phyloP scores from a whole-genome alignment of 2,329 filamentous ascomycete species.

The Aspergillus terreus region DNA sequence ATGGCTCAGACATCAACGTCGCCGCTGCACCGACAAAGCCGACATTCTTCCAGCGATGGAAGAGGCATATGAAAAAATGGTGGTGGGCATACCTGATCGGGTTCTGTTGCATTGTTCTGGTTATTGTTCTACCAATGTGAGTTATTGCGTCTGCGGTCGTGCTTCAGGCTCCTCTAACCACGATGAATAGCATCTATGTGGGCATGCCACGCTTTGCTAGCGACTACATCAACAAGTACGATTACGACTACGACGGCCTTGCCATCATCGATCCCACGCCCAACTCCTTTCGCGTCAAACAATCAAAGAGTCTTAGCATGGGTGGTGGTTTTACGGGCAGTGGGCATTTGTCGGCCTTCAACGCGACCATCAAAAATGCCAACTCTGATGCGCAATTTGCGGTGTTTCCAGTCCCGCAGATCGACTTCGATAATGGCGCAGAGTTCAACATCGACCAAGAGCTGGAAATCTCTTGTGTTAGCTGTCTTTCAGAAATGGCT shows the following conservation, averaged over 20 bases:
- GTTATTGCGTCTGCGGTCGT: not conserved
- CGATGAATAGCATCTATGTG: conserved; percentile 15
- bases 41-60: conserved; percentile 19
- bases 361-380: conserved; percentile 16
- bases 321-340: conserved; percentile 19
- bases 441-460: conserved; percentile 21
- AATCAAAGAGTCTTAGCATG: conserved; percentile 14
- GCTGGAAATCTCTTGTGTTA: conserved; percentile 20
- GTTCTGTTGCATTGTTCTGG: conserved; percentile 16
- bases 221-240: conserved; percentile 21
- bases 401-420: conserved; percentile 14
- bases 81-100: conserved; percentile 24
- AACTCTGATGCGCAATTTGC: conserved; percentile 15
- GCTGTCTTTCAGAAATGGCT: conserved; percentile 20
- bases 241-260: conserved; percentile 19
- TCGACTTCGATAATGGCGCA: conserved; percentile 14
- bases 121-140: conserved; percentile 20
- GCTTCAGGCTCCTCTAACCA: not conserved
- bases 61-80: conserved; percentile 22
- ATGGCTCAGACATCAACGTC: conserved; percentile 9
- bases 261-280: conserved; percentile 23
- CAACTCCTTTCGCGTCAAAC: conserved; percentile 19
- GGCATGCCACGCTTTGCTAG: conserved; percentile 23
- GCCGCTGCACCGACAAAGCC: conserved; percentile 8
- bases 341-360: conserved; percentile 19